Percentiles rank a stretch among this genome's conserved stretches.
Evolutionary conservation across 768 basidiomycete genomes (phyloP).

Genomic region (Lactarius hatsudake): DNA sequence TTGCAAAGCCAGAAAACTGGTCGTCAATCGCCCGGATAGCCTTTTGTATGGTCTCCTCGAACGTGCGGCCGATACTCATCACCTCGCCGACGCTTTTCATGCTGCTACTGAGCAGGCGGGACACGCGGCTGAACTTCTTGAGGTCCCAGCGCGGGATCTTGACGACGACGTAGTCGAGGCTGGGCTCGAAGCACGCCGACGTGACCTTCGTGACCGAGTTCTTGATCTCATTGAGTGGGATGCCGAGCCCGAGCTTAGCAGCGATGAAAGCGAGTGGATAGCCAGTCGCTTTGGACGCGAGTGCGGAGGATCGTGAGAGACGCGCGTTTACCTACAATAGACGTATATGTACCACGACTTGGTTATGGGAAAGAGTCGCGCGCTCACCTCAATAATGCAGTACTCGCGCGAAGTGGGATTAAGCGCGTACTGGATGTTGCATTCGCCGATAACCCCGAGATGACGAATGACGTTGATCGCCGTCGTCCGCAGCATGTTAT

Average conservation of each 20-base stretch:
- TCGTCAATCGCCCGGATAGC: conserved; percentile 97
- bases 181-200: conserved; percentile 96
- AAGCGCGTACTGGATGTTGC: conserved; percentile 98
- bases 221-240: conserved; percentile 96
- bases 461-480: conserved; percentile 99
- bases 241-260: conserved; percentile 94
- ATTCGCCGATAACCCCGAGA: conserved; percentile 95
- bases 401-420: conserved; percentile 95
- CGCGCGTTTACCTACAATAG: conserved; percentile 80
- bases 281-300: conserved; percentile 97
- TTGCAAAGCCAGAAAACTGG: conserved; percentile 88
- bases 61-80: conserved; percentile 97
- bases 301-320: conserved; percentile 93
- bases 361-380: neutral
- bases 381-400: conserved; percentile 89
- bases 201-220: conserved; percentile 97
- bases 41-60: conserved; percentile 98
- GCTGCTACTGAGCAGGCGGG: conserved; percentile 83
- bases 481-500: conserved; percentile 98
- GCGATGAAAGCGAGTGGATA: conserved; percentile 98
- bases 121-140: conserved; percentile 96
- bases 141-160: conserved; percentile 99
- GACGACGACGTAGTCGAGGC: conserved; percentile 94
- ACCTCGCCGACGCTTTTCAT: conserved; percentile 99
- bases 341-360: neutral